A percentile compares a stretch with the other conserved stretches of the same genome.
phyloP scores from a whole-genome alignment of 495 filamentous ascomycete genomes.

The Pyronema omphalodes region DNA sequence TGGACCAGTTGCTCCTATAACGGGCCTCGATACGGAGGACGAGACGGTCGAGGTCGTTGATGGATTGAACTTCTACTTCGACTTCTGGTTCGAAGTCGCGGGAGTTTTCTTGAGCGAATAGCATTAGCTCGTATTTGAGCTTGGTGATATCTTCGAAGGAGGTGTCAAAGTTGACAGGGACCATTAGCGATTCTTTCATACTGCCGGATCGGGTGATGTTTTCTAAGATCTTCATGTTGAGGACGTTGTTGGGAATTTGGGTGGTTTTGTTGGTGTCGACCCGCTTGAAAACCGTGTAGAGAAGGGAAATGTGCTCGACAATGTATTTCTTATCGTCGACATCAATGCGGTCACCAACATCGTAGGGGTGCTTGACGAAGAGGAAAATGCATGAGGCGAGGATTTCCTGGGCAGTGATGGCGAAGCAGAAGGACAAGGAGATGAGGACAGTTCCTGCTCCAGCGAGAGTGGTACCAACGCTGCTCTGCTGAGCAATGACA shows the following conservation, averaged over 20 bases:
- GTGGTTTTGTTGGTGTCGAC: constrained; percentile 66
- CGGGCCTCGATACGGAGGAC: constrained; percentile 64
- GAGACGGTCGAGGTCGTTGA: constrained; percentile 77
- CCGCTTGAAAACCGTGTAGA: constrained; percentile 83
- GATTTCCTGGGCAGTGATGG: constrained; percentile 78
- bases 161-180: constrained; percentile 56
- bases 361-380: constrained; percentile 77
- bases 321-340: constrained; percentile 52
- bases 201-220: constrained; percentile 78
- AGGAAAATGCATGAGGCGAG: constrained; percentile 93
- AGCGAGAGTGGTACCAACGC: constrained; percentile 55
- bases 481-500: constrained; percentile 30
- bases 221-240: constrained; percentile 83
- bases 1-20: constrained; percentile 94
- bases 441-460: constrained; percentile 91
- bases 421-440: constrained; percentile 86
- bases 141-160: constrained; percentile 70
- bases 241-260: constrained; percentile 75
- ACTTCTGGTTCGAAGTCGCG: constrained; percentile 84
- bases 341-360: constrained; percentile 87
- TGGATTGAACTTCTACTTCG: constrained; percentile 53
- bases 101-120: constrained; percentile 72
- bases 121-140: constrained; percentile 60
- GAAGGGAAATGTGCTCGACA: constrained; percentile 84
- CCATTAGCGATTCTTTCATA: constrained; percentile 63